phyloP scores from a whole-genome alignment of 139 green algal genomes.

The Axilococcus clingmanii region DNA sequence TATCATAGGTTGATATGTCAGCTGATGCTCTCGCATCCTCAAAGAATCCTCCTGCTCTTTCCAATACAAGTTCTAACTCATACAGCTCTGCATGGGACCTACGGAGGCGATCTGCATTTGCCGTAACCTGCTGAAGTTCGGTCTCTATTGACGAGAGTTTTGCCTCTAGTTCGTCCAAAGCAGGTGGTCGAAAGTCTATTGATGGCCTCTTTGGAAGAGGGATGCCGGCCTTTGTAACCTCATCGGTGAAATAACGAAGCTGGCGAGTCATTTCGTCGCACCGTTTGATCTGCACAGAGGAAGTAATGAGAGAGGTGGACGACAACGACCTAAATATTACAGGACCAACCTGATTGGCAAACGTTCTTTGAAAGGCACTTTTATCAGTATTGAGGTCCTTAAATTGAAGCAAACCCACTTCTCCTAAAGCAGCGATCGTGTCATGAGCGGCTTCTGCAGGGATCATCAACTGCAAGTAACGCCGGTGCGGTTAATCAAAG shows the following conservation, averaged over 20 bases:
- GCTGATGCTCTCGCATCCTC: conserved; percentile 46
- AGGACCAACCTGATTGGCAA: conserved; percentile 85
- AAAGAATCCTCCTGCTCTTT: conserved; percentile 86
- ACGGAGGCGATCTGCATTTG: conserved; percentile 80
- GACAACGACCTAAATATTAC: too few species aligned
- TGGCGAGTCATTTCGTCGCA: conserved; percentile 94
- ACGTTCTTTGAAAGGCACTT: conserved; percentile 86
- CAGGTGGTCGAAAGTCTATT: conserved; percentile 5
- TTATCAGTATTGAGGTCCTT: conserved; percentile 90
- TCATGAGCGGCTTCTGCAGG: conserved; percentile 87
- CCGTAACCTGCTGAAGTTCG: conserved; percentile 81
- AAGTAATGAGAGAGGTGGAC: not conserved
- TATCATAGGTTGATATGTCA: conserved; percentile 4
- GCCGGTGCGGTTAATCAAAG: too few species aligned
- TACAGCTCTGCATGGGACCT: conserved; percentile 75
- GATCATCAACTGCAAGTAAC: conserved; percentile 84
- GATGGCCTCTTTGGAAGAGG: conserved; percentile 13
- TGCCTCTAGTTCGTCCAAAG: conserved; percentile 45
- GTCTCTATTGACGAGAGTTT: conserved; percentile 81
- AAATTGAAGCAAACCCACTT: conserved; percentile 83
- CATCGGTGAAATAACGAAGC: conserved; percentile 86
- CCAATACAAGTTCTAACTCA: conserved; percentile 93
- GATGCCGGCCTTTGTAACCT: conserved; percentile 72
- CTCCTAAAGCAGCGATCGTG: conserved; percentile 76
- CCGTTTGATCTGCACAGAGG: conserved; percentile 70